Evolutionary conservation across 768 basidiomycete species (phyloP).

Genomic region (Russula vinacea): DNA sequence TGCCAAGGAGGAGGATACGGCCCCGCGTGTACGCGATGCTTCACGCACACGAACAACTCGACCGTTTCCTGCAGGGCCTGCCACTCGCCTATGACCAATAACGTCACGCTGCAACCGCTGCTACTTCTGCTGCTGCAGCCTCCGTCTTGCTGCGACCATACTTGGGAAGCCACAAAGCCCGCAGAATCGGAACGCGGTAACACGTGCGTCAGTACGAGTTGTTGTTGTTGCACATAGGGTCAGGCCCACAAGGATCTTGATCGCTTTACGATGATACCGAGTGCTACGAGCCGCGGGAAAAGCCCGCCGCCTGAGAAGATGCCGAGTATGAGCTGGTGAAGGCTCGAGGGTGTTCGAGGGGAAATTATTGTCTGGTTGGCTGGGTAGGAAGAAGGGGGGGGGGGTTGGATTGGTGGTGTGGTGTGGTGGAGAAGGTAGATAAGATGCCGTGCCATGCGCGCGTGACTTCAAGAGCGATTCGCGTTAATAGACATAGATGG

Average conservation of each 20-base stretch:
- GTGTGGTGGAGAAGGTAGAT: too few species aligned
- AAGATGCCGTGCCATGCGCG: too few species aligned
- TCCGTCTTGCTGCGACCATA: too few species aligned
- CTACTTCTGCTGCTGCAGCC: too few species aligned
- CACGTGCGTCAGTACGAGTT: slow-evolving; percentile 14
- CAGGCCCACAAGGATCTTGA: neutral
- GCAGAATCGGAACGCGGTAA: slow-evolving; percentile 1
- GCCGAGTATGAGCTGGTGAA: slow-evolving; percentile 8
- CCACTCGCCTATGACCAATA: neutral
- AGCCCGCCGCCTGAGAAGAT: slow-evolving; percentile 18
- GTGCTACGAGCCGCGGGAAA: slow-evolving; percentile 19
- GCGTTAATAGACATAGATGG: too few species aligned
- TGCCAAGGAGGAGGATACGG: neutral
- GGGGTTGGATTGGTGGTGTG: too few species aligned
- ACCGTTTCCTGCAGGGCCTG: slow-evolving; percentile 16
- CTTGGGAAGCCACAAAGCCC: too few species aligned
- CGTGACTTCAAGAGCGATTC: too few species aligned
- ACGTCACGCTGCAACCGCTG: neutral
- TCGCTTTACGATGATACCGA: slow-evolving; percentile 13
- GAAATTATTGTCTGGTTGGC: slow-evolving; percentile 4
- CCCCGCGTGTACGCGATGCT: neutral
- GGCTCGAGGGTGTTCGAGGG: slow-evolving; percentile 7
- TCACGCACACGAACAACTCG: slow-evolving; percentile 10
- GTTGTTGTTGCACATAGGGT: too few species aligned
- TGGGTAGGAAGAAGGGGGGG: too few species aligned